Evolutionary conservation across 768 basidiomycete genomes (phyloP).

Genomic region (Suillus variegatus): DNA sequence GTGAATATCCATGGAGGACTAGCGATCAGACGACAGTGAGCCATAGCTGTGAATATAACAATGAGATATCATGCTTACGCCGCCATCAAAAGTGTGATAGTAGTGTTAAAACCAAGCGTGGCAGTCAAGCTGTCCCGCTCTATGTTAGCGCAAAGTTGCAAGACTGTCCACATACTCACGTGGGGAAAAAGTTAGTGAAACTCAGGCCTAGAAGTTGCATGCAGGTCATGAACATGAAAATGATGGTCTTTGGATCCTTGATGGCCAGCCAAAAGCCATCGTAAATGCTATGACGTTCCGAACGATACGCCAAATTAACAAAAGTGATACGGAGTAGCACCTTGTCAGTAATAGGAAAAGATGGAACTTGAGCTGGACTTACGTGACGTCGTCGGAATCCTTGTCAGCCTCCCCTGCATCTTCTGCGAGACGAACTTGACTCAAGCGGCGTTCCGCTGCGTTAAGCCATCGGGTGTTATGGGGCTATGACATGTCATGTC

Average conservation of each 20-base stretch:
- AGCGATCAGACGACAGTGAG: not conserved
- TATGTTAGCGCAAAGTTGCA: not conserved
- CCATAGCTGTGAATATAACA: not conserved
- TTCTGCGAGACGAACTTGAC: slow-evolving; percentile 67
- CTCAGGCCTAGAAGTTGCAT: slow-evolving; percentile 56
- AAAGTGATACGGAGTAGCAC: not conserved
- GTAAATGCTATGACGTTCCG: slow-evolving; percentile 38
- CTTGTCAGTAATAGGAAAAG: not conserved
- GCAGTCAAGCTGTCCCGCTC: slow-evolving; percentile 44
- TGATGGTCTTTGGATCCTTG: slow-evolving; percentile 52
- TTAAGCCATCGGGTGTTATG: slow-evolving; percentile 64
- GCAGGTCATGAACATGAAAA: slow-evolving; percentile 57
- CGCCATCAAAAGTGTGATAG: slow-evolving; percentile 58
- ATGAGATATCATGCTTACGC: slow-evolving; percentile 44
- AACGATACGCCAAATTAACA: not conserved
- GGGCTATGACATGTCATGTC: slow-evolving; percentile 40
- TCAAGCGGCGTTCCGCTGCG: slow-evolving; percentile 52
- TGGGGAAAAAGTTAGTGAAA: slow-evolving; percentile 62
- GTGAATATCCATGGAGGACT: slow-evolving; percentile 69
- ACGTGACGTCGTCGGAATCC: slow-evolving; percentile 33
- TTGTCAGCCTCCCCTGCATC: slow-evolving; percentile 69
- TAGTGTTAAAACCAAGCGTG: slow-evolving; percentile 63
- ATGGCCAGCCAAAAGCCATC: slow-evolving; percentile 55
- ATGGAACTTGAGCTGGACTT: slow-evolving; percentile 4
- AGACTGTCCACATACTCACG: slow-evolving; percentile 30